Evolutionary conservation across 192 early-diverging fungal genomes (phyloP).

Genomic region (Gigaspora rosea): DNA sequence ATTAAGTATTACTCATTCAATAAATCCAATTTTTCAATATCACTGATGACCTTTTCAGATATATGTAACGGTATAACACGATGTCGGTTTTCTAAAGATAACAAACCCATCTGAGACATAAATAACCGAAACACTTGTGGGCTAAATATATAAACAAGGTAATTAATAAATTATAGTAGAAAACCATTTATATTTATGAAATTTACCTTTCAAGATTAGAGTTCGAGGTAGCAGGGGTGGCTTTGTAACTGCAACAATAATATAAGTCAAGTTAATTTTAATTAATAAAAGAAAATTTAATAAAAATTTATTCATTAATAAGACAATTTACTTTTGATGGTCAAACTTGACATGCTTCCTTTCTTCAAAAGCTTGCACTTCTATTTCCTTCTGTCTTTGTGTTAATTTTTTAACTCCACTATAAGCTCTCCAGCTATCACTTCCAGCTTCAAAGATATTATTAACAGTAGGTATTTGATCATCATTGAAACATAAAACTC

Average conservation of each 20-base stretch:
- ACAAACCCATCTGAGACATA: conserved; percentile 66
- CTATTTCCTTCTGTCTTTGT: conserved; percentile 32
- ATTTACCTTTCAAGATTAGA: conserved; percentile 33
- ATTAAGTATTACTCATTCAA: conserved; percentile 60
- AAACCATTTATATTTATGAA: not conserved
- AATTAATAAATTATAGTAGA: not conserved
- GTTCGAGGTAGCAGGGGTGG: conserved; percentile 31
- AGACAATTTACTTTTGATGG: conserved; percentile 18
- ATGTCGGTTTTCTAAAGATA: conserved; percentile 58
- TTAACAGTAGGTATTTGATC: conserved; percentile 40
- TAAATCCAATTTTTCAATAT: conserved; percentile 64
- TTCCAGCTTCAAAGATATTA: conserved; percentile 37
- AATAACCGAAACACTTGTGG: conserved; percentile 60
- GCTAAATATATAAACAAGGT: conserved; percentile 31
- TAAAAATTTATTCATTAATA: not conserved
- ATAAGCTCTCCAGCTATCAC: conserved; percentile 40
- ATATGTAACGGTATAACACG: conserved; percentile 66
- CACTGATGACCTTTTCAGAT: conserved; percentile 59
- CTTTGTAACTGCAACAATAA: conserved; percentile 27
- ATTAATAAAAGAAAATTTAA: not conserved
- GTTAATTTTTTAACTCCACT: conserved; percentile 33
- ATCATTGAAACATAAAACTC: conserved; percentile 1
- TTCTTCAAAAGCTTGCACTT: not conserved
- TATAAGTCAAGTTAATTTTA: not conserved
- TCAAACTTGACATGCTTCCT: not conserved